Evolutionary conservation across 441 rosid species (phyloP), one percentile per base, ranked within the genome.

Genomic region (Iberis amara): DNA sequence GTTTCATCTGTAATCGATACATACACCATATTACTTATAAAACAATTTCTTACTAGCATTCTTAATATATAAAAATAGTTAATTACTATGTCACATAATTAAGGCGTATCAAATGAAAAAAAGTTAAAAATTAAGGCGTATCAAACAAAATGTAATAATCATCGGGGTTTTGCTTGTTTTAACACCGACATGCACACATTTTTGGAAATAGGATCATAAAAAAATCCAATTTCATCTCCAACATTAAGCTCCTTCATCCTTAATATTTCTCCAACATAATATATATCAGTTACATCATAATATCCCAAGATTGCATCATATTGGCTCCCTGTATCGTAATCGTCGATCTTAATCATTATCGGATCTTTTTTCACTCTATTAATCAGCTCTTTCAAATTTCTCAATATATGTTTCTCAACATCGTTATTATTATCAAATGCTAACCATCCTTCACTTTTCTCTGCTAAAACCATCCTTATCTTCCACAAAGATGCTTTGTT

Each of bases 171-270:
- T 38, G 53, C 40, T 52, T 44, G 52, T 44, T 44, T 40, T n/a
- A 61, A 37, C 12, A 42, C 58, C n/a, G 57, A 42, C 31, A 60
- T 33, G 14, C 52, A 60, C 52, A 52, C 2, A 1, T 52, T 61
- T 11, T 27, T 43, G 8, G 65, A 14, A 26, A 43, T 43, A 61
- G n/a, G n/a, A n/a, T 52, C 58, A 8, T 52, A 61, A 45, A 51
- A 51, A 0, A 52, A 35, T 26, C 65, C 65, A n/a, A 52, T 21
- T 11, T 61, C 59, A 39, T 52, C 59, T 44, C 59, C 59, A 52
- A 37, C 53, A 52, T n/a, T 4, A 52, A 61, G 53, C 11, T 52
- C 35, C 27, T 11, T 13, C 42, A 62, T 3, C 13, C 48, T 62
- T 49, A 11, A 2, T 45, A 53, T 9, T 0, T 6, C 0, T 33